Evolutionary conservation across 352 stramenopile species (phyloP), one percentile per base, ranked within the genome.

Genomic region (Phytophthora sojae): DNA sequence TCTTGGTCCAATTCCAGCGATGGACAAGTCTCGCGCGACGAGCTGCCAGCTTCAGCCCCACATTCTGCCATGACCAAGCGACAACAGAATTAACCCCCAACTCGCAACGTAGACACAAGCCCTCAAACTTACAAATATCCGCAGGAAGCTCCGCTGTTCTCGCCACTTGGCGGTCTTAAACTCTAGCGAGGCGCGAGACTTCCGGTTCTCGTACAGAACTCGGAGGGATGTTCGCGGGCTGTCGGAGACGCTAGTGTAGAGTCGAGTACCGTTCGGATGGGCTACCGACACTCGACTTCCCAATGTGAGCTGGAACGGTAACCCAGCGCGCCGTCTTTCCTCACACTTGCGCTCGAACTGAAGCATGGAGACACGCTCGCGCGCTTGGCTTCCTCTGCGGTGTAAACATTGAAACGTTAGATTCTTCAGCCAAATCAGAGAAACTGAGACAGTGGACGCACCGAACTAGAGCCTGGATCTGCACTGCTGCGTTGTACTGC

Each of bases 381-480:
- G 78, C 2, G 81, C 83, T 56, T 88, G 80, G 49, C 81, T 82
- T 11, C 83, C 83, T 35, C 83, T 88, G 47, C 56, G 15, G 29
- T 14, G 2, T 29, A 61, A n/a, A 32, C 2, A 23, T 19, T 6
- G 4, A 21, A 4, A 15, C 4, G 23, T 70, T 71, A 56, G 25
- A 12, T 12, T 6, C 15, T 15, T 37, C 8, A 35, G 21, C 12
- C 21, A 21, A 4, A 1, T 51, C 14, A 26, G 6, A 39, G 25
- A n/a, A 19, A 8, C 14, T 11, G 15, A n/a, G 35, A 57, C 52
- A 3, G n/a, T 8, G 15, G 30, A 73, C 68, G 11, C 67, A 88
- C 80, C 80, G 81, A 32, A 91, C 79, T 14, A 91, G 64, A 44
- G 75, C 71, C 42, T 91, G 83, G 61, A 89, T 89, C 53, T 89